Evolutionary conservation across 108 stramenopile genomes (phyloP), one percentile per base, ranked within the genome.

Genomic region (Epithemia pelagica): DNA sequence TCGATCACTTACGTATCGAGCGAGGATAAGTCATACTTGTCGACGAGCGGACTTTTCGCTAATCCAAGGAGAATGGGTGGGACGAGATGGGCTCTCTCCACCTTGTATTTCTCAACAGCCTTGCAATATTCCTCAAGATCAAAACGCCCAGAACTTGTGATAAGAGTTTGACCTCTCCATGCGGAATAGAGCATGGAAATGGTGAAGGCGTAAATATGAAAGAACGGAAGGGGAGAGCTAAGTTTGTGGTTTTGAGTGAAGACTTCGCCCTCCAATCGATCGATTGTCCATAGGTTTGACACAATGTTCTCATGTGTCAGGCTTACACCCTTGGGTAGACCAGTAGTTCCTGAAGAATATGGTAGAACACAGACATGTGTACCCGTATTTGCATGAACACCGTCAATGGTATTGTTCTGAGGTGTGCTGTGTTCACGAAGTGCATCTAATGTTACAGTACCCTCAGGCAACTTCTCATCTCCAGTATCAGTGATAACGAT

Each of bases 321-420:
- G 64, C 88, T 78, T n/a, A 95, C 95, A 28, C 96, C 97, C 68
- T 98, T 98, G 15, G 96, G 91, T 26, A 88, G 56, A 46, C 97
- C 97, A n/a, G 97, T 98, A 1, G 97, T 98, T 2, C 97, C 97
- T 52, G 85, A 88, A 7, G 91, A 93, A 70, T 91, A 98, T 21
- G 96, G 96, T 18, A 98, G 71, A 5, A 92, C 46, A 64, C 71
- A 89, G 2, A 87, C 84, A 65, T 91, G 88, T 2, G 56, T 61
- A 2, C 73, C 53, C 19, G 74, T 74, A 28, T 86, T 58, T 27
- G 68, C 56, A 62, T 87, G 83, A 19, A 76, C 62, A 26, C 76
- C 76, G 24, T 80, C 33, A 8, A 70, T 54, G 30, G 75, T 87
- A 19, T 52, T 65, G 22, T 71, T 57, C 28, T 82, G 71, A 26